Evolutionary conservation across 371 early-diverging fungal species (phyloP).

Genomic region (Mucor velutinosus): DNA sequence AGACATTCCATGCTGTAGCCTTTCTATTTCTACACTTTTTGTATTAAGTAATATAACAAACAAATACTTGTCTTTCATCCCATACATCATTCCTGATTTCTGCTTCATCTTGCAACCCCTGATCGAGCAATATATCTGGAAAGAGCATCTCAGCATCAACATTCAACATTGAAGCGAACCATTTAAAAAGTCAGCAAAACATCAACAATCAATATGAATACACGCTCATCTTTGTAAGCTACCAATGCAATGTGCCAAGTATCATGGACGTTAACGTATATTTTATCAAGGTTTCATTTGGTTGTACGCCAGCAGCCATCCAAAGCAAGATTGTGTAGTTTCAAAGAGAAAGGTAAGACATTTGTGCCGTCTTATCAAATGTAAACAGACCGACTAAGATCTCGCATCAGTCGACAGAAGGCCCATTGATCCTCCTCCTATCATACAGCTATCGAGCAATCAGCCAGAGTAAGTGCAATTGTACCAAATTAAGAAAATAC

Average conservation of each 20-base stretch:
- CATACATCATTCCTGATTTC: not conserved
- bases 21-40: not conserved
- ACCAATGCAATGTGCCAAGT: not conserved
- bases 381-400: not conserved
- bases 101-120: not conserved
- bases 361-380: not conserved
- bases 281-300: constrained; percentile 23
- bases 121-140: not conserved
- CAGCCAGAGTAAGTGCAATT: constrained; percentile 14
- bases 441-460: constrained; percentile 37
- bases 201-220: not conserved
- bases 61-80: not conserved
- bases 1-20: constrained; percentile 3
- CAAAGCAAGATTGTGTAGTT: constrained; percentile 60
- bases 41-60: constrained; percentile 1
- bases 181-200: not conserved
- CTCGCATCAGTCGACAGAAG: constrained; percentile 43
- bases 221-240: not conserved
- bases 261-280: not conserved
- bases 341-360: constrained; percentile 55
- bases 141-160: not conserved
- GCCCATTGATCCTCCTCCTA: constrained; percentile 54
- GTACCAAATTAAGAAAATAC: constrained; percentile 3
- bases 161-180: not conserved
- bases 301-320: constrained; percentile 56